These are phyloP conservation scores for Aspergillus sp. DNA, from an alignment of 2,329 filamentous ascomycete species.

Conservation along the genomic window DNA sequence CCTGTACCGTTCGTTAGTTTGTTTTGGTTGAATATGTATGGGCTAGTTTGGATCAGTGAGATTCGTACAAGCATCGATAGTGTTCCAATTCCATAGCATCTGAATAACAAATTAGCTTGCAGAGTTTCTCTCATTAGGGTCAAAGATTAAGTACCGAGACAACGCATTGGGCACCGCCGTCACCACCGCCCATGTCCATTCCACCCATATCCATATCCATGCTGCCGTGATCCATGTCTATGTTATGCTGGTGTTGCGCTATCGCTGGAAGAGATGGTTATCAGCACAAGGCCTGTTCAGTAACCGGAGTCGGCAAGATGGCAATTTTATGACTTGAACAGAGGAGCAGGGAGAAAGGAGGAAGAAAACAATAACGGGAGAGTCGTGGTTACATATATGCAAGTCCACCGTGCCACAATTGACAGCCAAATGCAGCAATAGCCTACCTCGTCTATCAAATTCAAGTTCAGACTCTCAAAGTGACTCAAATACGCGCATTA, in stretches of 20 bases:
- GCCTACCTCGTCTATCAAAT: neutral
- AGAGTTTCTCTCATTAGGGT: neutral
- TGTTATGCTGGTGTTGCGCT: slow-evolving; percentile 30
- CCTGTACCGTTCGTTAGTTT: slow-evolving; percentile 32
- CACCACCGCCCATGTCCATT: slow-evolving; percentile 59
- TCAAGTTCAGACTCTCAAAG: neutral
- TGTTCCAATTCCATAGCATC: slow-evolving; percentile 34
- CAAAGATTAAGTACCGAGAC: slow-evolving; percentile 22
- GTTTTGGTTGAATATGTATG: neutral
- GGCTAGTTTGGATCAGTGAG: neutral
- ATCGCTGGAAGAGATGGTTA: neutral
- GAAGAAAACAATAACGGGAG: neutral
- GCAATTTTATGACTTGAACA: too few relatives aligned
- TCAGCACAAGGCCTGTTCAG: neutral
- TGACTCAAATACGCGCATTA: neutral
- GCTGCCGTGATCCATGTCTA: neutral
- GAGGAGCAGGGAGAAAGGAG: neutral
- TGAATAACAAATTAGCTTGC: slow-evolving; percentile 8
- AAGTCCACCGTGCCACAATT: neutral
- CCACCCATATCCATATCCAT: slow-evolving; percentile 43
- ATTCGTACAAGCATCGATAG: slow-evolving; percentile 25
- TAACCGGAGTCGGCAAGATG: neutral
- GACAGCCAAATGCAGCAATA: neutral
- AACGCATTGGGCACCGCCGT: slow-evolving; percentile 20
- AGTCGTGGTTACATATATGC: slow-evolving; percentile 1